Evolutionary conservation across 805 yeast genomes (phyloP).

Genomic region (Nakazawaea peltata): DNA sequence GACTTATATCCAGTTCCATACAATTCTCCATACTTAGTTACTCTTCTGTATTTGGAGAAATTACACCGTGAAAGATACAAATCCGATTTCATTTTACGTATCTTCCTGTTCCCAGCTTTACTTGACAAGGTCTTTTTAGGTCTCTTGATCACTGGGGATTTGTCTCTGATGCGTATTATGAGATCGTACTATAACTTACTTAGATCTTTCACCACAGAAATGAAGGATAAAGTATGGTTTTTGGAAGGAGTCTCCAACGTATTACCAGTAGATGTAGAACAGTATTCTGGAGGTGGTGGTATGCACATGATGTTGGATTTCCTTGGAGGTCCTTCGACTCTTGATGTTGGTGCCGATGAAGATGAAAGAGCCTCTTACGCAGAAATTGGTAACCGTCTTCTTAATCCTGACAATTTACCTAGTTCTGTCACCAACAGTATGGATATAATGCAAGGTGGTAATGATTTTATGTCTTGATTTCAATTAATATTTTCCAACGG

Average conservation of each 20-base stretch:
- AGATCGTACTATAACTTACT: slow-evolving; percentile 77
- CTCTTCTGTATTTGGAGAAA: slow-evolving; percentile 79
- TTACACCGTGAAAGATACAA: slow-evolving; percentile 74
- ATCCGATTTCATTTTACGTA: slow-evolving; percentile 77
- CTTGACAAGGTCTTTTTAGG: slow-evolving; percentile 75
- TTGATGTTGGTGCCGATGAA: slow-evolving; percentile 23
- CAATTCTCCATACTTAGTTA: slow-evolving; percentile 79
- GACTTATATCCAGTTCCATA: slow-evolving; percentile 83
- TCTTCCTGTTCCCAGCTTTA: slow-evolving; percentile 90
- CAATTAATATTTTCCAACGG: no score
- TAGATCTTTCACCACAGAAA: slow-evolving; percentile 74
- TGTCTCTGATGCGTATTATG: slow-evolving; percentile 86
- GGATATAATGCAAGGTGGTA: slow-evolving; percentile 44
- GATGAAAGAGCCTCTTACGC: slow-evolving; percentile 37
- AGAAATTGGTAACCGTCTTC: slow-evolving; percentile 28
- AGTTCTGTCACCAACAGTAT: slow-evolving; percentile 44
- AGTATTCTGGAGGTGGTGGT: slow-evolving; percentile 85
- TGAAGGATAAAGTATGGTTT: slow-evolving; percentile 90
- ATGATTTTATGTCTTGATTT: slow-evolving; percentile 25
- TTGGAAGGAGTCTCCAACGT: slow-evolving; percentile 86
- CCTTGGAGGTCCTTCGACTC: slow-evolving; percentile 53
- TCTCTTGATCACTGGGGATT: slow-evolving; percentile 74
- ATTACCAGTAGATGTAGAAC: slow-evolving; percentile 86
- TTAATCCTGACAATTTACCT: slow-evolving; percentile 49
- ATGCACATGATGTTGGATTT: slow-evolving; percentile 90